Evolutionary conservation across 768 basidiomycete genomes (phyloP).

Genomic region (Termitomyces sp.): DNA sequence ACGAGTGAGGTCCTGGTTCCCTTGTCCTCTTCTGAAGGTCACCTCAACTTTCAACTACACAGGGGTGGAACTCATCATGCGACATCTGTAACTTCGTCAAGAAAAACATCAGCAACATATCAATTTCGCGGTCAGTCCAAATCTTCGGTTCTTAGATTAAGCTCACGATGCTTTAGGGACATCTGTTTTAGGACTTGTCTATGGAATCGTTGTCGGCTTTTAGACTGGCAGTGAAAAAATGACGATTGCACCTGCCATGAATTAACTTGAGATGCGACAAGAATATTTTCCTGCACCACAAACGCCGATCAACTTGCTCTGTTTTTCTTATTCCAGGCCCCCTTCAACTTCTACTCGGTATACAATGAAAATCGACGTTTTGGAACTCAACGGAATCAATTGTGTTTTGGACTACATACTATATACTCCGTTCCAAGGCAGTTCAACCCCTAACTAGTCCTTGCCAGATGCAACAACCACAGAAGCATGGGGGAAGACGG

Average conservation of each 20-base stretch:
- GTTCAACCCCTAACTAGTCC: background rate
- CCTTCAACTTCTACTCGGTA: background rate
- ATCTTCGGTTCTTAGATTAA: background rate
- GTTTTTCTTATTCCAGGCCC: background rate
- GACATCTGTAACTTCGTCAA: background rate
- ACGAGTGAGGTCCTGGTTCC: background rate
- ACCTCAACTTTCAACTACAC: background rate
- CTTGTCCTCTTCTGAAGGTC: background rate
- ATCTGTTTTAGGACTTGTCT: background rate
- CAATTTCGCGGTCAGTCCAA: background rate
- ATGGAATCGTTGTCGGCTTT: background rate
- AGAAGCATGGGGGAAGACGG: background rate
- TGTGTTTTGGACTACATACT: background rate
- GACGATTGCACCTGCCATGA: background rate
- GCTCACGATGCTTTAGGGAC: background rate
- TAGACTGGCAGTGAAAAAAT: background rate
- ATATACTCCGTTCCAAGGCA: too few relatives aligned
- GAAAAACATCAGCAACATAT: background rate
- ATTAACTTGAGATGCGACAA: background rate
- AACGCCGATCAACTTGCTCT: background rate
- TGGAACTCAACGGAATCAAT: background rate
- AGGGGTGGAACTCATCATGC: background rate
- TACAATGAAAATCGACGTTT: background rate
- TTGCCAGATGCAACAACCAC: background rate
- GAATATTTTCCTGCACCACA: background rate